A percentile compares a stretch with the other conserved stretches of the same genome.
Evolutionary conservation across 2,329 filamentous ascomycete genomes (phyloP).

Genomic region (Fusarium oligoseptatum): DNA sequence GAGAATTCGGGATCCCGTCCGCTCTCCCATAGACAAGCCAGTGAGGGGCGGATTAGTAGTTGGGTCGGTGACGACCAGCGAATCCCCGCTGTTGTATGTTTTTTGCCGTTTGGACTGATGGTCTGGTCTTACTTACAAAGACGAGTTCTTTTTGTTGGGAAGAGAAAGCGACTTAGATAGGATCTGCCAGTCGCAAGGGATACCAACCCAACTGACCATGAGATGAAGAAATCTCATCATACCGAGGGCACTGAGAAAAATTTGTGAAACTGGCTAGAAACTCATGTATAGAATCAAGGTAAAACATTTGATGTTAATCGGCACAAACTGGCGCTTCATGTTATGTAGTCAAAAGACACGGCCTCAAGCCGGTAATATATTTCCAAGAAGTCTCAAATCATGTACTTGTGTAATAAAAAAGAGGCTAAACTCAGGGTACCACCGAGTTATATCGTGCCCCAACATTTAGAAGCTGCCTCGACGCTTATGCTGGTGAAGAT

Average conservation of each 20-base stretch:
- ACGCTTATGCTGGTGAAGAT: conserved; percentile 15
- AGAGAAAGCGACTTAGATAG: neutral
- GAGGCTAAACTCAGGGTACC: neutral
- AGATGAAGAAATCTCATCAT: neutral
- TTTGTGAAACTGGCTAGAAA: neutral
- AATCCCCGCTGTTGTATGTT: conserved; percentile 1
- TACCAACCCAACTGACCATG: neutral
- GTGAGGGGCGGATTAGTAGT: conserved; percentile 2
- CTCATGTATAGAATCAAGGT: neutral
- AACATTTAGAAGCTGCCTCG: neutral
- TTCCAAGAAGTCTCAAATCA: neutral
- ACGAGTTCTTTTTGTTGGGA: neutral
- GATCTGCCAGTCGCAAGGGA: neutral
- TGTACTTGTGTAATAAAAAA: neutral
- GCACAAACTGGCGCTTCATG: neutral
- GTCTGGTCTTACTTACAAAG: no score
- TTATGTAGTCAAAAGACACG: neutral
- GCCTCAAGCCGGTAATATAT: neutral
- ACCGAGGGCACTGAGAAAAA: no score
- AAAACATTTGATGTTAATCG: no score
- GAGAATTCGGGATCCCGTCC: neutral
- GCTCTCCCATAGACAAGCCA: conserved; percentile 2
- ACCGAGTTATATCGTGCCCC: neutral
- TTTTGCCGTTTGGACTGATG: neutral
- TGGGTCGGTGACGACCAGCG: conserved; percentile 3